Evolutionary conservation across 805 yeast species (phyloP), one percentile per base, ranked within the genome.

Genomic region (Torulaspora indica): DNA sequence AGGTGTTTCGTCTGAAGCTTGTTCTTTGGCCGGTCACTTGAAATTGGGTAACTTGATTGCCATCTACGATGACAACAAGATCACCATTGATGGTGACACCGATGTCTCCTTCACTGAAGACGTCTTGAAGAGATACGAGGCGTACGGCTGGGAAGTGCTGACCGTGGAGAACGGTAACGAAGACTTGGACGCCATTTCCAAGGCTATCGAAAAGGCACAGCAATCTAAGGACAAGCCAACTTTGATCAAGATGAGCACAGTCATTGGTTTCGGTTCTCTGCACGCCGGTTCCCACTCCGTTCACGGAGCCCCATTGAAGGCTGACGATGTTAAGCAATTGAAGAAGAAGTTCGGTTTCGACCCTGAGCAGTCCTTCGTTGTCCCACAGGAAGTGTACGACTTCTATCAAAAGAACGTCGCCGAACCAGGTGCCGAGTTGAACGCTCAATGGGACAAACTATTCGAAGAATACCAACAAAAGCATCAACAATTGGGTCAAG

Each of bases 41-140:
- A 77, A 88, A 76, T 81, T 91, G 68, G 86, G 85, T 68, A 90
- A 90, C 76, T 79, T 91, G 74, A 88, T 91, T 70, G 89, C 91
- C 49, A 80, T 91, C 73, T 91, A 90, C 80, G 98, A 91, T 68
- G 96, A 89, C 75, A 91, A 91, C 82, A 82, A 82, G 67, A 90
- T 91, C 76, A 84, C 98, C 60, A 91, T 91, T 67, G 98, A 91
- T 68, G 98, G 98, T 76, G 73, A 76, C 71, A 91, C 95, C 63
- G 74, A 78, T 53, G 81, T 81, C 49, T 87, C 97, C 48, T 90
- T 91, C 79, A 87, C 96, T 52, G 98, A 91, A 75, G 86, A 91
- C 66, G 97, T 91, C 43, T 63, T 76, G 56, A 76, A 74, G 66
- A 81, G 97, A 73, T 83, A 85, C 68, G 82, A 82, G 74, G 77